A percentile compares a stretch with the other conserved stretches of the same genome.
Evolutionary conservation across 352 stramenopile species (phyloP).

Genomic region (Phytophthora niederhauseri): DNA sequence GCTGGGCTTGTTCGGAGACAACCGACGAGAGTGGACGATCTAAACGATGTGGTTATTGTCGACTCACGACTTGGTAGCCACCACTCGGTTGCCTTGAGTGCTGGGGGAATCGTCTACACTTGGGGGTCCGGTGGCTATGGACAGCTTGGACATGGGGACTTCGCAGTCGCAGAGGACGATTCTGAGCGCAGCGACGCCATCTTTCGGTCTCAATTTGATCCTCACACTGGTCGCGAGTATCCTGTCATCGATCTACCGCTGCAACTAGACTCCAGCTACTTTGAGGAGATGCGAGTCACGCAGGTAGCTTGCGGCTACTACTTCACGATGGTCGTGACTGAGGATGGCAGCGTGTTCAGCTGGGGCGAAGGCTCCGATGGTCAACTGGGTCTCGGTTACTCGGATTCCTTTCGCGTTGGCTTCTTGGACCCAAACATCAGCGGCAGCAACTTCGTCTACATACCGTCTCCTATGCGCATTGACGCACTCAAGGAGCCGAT

Average conservation of each 20-base stretch:
- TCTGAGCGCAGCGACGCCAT: constrained; percentile 49
- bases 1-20: constrained; percentile 34
- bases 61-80: constrained; percentile 59
- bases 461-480: constrained; percentile 63
- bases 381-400: constrained; percentile 68
- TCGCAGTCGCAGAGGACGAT: constrained; percentile 28
- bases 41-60: constrained; percentile 59
- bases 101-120: constrained; percentile 63
- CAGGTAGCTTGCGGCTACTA: constrained; percentile 81
- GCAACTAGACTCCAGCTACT: constrained; percentile 72
- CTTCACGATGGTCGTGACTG: constrained; percentile 70
- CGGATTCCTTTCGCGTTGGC: constrained; percentile 66
- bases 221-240: constrained; percentile 69
- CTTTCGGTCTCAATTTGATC: constrained; percentile 70
- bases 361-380: constrained; percentile 82
- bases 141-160: constrained; percentile 78
- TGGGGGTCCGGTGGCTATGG: constrained; percentile 75
- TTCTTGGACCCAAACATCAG: constrained; percentile 76
- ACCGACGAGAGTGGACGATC: constrained; percentile 67
- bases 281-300: constrained; percentile 74
- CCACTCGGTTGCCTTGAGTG: constrained; percentile 72
- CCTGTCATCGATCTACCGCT: constrained; percentile 69
- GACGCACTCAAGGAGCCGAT: constrained; percentile 67
- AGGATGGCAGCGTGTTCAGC: constrained; percentile 73
- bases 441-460: constrained; percentile 78